Evolutionary conservation across 192 early-diverging fungal genomes (phyloP), one percentile per base, ranked within the genome.

Genomic region (Coemansia javaensis): DNA sequence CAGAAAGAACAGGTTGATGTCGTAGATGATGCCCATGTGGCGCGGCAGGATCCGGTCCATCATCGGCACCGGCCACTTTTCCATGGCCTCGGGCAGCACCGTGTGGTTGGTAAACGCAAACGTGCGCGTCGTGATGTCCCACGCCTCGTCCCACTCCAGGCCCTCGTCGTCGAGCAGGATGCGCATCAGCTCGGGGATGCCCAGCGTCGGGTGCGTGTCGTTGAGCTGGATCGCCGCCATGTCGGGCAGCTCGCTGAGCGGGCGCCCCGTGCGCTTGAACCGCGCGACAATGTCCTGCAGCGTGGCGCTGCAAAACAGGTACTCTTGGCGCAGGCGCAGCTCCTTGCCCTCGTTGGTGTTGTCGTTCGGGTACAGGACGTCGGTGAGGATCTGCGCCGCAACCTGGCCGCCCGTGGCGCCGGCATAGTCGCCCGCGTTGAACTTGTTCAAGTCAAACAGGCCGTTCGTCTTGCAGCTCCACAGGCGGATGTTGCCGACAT

Each of bases 101-200:
- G 96, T 98, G 79, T 98, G 96, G 77, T 98, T 98, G 66, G 96
- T 98, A 67, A 94, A 97, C 15, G 91, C 95, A 79, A 95, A 96
- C 1, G 87, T 90, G 57, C 77, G 81, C 37, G 85, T 93, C 16
- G 83, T 83, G 47, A 89, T 87, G n/a, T 79, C 81, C 94, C 93
- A 98, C 20, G 96, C 93, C 46, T 85, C 83, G 69, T 97, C 96
- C 96, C 96, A 98, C 32, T 55, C 71, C 40, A 98, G 65, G 37
- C 81, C 82, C 66, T 97, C 93, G 25, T 90, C 82, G 73, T 98
- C 96, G 5, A 98, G 79, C 49, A 98, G 72, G 18, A 97, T 79
- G 55, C 96, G 84, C 77, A 91, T 86, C 40, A 98, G 70, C 78
- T 98, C 96, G 18, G 86, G 88, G 59, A 97, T 82, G 24, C 88